Evolutionary conservation across 176 grass and related monocot species (phyloP), one percentile per base, ranked within the genome.

Genomic region (Oryza officinalis): DNA sequence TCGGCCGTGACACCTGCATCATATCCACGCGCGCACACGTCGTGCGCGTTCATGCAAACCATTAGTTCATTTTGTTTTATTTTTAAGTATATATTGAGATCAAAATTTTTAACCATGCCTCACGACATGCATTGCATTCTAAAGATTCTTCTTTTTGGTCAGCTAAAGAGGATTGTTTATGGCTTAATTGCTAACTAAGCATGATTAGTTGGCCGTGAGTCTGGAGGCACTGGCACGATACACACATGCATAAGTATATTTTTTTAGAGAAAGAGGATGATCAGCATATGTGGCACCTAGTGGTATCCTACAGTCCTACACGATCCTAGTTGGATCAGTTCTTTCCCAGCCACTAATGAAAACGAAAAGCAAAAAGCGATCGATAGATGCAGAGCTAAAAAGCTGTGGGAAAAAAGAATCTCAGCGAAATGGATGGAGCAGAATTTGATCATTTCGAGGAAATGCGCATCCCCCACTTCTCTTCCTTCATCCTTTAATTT

Each of bases 1-100:
- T 59, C 52, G 94, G 94, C 23, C 92, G 87, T 1, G 85, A 90
- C 2, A 94, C 89, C 94, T 97, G 81, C 46, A 71, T 35, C 33
- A 35, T 35, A 35, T 35, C 33, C 28, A 30, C 28, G 28, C 28
- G 28, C 28, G 28, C n/a, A n/a, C n/a, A n/a, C n/a, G n/a, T n/a
- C n/a, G n/a, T n/a, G n/a, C n/a, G n/a, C n/a, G n/a, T n/a, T n/a
- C n/a, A n/a, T n/a, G n/a, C 33, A 35, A 35, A 5, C 33, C 4
- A 35, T 35, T 35, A 35, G 33, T 35, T 35, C 33, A 35, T 35
- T 35, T 35, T 0, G 5, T 35, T 35, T 6, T 0, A 6, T 35
- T 33, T 35, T 35, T 35, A 35, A 35, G 33, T 30, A n/a, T n/a
- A n/a, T n/a, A 2, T 35, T 35, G 5, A 6, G 5, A 35, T 35